Evolutionary conservation across 2,329 filamentous ascomycete genomes (phyloP), one percentile per base, ranked within the genome.

Genomic region (Zarea fungicola): DNA sequence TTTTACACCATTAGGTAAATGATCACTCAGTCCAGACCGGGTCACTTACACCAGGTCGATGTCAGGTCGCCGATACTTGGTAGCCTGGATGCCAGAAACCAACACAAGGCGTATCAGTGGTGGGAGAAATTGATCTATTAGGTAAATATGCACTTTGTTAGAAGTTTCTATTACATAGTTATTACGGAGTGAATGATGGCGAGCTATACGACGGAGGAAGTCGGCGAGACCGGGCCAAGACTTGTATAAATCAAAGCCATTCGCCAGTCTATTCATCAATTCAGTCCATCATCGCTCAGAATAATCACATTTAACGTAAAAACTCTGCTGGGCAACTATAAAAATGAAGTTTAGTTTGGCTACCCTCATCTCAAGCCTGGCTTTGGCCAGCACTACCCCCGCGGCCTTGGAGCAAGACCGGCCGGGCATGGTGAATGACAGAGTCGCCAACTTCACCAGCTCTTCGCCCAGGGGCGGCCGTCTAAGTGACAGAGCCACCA

Each of bases 401-500:
- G 4, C 35, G 5, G 21, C 9, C n/a, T 19, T 19, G 2, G 29
- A 26, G 31, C 29, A 19, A 3, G 42, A 44, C 42, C n/a, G 29
- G 16, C 42, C 42, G 25, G 42, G 29, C 42, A 44, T 44, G 42
- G 16, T 36, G 28, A 34, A 43, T n/a, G 21, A 43, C 16, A 5
- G 25, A n/a, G 11, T 32, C 29, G 41, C 41, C 28, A 43, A 43
- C 41, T 43, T 35, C 9, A 43, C 41, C 41, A 43, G 41, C 21
- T 34, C 28, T 14, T 21, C 29, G 13, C 21, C 29, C 21, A 26
- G 26, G 13, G 26, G 41, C 41, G 21, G 29, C 14, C 13, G 25
- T 21, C 40, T 42, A 16, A 29, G 13, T 5, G 34, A 26, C 13
- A 14, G 41, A 2, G 28, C 31, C 8, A 10, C 28, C 19, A 25